These are phyloP conservation scores for Boletus rubescentipes DNA, from an alignment of 768 basidiomycete genomes.

Conservation along the genomic window DNA sequence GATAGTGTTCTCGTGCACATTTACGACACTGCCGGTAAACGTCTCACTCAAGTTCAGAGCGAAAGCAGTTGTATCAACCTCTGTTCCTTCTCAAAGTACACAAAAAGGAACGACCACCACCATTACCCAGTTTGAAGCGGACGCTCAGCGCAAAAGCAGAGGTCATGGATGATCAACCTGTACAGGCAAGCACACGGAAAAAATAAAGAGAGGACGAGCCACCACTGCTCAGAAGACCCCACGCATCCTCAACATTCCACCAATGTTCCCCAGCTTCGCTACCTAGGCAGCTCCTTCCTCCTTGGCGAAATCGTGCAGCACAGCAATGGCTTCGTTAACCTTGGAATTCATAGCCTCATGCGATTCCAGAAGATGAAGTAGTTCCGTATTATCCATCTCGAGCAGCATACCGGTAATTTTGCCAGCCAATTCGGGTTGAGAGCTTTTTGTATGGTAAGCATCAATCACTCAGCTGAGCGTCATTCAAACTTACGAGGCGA, in stretches of 20 bases:
- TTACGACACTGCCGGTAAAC: not conserved
- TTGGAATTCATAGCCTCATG: conserved; percentile 83
- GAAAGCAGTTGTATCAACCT: conserved; percentile 57
- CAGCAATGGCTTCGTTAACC: conserved; percentile 87
- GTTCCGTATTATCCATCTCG: conserved; percentile 97
- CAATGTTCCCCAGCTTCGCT: not conserved
- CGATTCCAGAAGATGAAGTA: conserved; percentile 84
- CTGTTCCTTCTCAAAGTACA: conserved; percentile 53
- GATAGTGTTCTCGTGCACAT: not conserved
- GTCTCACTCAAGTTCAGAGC: conserved; percentile 23
- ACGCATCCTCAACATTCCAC: conserved; percentile 11
- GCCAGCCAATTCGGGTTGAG: conserved; percentile 92
- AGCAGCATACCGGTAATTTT: conserved; percentile 99
- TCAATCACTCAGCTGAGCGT: not conserved
- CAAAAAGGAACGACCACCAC: conserved; percentile 54
- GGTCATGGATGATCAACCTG: conserved; percentile 38
- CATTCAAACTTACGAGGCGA: conserved; percentile 57
- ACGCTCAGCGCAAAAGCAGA: conserved; percentile 39
- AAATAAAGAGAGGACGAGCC: conserved; percentile 50
- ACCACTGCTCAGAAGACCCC: conserved; percentile 38
- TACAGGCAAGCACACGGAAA: conserved; percentile 37
- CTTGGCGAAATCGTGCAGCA: conserved; percentile 81
- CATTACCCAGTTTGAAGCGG: conserved; percentile 40
- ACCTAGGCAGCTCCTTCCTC: conserved; percentile 28
- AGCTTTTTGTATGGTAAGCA: conserved; percentile 37